A percentile compares a stretch with the other conserved stretches of the same genome.
These are phyloP conservation scores for Endoconidiophora polonica DNA, from an alignment of 2,329 filamentous ascomycete species.

Conservation along the genomic window DNA sequence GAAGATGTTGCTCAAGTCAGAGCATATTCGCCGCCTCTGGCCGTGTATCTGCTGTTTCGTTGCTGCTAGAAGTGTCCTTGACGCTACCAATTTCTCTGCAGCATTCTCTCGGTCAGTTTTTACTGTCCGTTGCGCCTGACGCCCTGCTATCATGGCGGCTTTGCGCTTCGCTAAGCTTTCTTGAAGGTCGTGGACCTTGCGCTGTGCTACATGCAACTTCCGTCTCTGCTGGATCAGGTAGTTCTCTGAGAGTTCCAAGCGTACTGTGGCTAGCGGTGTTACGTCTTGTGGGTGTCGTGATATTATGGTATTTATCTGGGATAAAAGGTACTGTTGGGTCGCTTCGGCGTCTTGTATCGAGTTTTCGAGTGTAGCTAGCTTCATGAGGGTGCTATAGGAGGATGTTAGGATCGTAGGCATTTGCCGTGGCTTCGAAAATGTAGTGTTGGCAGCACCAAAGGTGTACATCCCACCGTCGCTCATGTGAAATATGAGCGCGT, in stretches of 20 bases:
- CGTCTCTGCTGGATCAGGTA: conserved; percentile 49
- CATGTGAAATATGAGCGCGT: conserved; percentile 74
- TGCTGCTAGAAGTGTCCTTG: conserved; percentile 35
- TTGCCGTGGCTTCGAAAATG: conserved; percentile 29
- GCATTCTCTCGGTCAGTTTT: conserved; percentile 46
- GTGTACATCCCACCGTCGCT: conserved; percentile 70
- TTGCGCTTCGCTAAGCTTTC: conserved; percentile 48
- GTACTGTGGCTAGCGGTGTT: conserved; percentile 33
- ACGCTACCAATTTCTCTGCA: conserved; percentile 38
- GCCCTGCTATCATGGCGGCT: conserved; percentile 49
- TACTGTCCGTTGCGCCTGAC: conserved; percentile 39
- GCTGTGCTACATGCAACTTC: conserved; percentile 42
- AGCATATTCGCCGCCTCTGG: conserved; percentile 77
- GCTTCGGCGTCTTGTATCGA: conserved; percentile 80
- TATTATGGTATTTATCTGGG: conserved; percentile 56
- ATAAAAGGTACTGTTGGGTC: conserved; percentile 55
- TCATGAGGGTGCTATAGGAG: conserved; percentile 77
- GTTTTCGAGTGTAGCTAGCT: conserved; percentile 71
- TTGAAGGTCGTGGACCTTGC: conserved; percentile 49
- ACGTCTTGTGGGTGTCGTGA: conserved; percentile 25
- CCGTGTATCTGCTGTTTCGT: conserved; percentile 54
- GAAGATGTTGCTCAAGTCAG: conserved; percentile 65
- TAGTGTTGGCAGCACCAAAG: conserved; percentile 28
- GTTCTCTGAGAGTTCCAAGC: conserved; percentile 29
- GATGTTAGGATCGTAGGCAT: conserved; percentile 43